Conservation (phyloP, 148 eudicot species). For the Amaranthus cruentus region DNA sequence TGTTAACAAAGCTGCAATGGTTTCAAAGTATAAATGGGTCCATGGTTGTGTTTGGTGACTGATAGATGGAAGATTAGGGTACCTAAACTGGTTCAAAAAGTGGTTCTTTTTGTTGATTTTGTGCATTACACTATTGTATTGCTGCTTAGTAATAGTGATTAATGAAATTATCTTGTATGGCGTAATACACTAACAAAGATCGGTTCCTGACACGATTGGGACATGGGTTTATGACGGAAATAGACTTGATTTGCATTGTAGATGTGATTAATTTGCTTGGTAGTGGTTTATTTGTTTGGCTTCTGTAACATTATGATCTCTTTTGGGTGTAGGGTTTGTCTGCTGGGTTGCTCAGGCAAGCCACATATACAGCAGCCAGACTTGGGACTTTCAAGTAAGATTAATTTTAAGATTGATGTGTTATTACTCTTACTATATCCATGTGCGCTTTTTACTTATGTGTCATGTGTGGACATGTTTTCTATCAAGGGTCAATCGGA, state of each 20-base stretch:
- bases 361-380: constrained; percentile 54
- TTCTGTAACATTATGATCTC: background rate
- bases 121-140: background rate
- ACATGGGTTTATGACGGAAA: background rate
- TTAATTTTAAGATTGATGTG: background rate
- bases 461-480: too few relatives aligned
- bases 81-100: constrained; percentile 21
- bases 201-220: background rate
- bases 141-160: background rate
- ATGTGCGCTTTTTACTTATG: too few relatives aligned
- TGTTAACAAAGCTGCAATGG: background rate
- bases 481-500: too few relatives aligned
- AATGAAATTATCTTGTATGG: background rate
- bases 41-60: background rate
- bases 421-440: too few relatives aligned
- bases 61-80: constrained; percentile 45
- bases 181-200: background rate
- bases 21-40: background rate
- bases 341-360: constrained; percentile 62
- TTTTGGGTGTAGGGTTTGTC: constrained; percentile 43
- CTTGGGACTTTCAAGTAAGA: constrained; percentile 55
- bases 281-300: background rate
- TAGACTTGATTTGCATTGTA: too few relatives aligned
- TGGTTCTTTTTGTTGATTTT: background rate
- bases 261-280: background rate